These are phyloP conservation scores for Torulaspora maleeae DNA, from an alignment of 805 yeast genomes.

Conservation along the genomic window DNA sequence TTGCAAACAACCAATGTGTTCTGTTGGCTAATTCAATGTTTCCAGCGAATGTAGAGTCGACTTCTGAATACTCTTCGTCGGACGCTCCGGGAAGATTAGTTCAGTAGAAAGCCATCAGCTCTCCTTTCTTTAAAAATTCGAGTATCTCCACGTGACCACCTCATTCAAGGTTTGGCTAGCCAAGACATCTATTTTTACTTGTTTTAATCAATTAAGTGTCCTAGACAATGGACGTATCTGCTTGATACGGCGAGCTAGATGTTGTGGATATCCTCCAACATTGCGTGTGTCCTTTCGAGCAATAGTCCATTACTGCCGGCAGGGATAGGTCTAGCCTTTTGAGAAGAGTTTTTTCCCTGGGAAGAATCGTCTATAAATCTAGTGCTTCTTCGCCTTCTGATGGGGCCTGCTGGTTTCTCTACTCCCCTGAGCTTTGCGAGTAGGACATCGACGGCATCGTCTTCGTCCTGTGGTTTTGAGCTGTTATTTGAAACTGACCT, in stretches of 20 bases:
- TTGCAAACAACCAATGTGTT: neutral
- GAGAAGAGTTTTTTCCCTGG: neutral
- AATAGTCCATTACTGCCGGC: conserved; percentile 12
- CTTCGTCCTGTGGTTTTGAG: conserved; percentile 9
- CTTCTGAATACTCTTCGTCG: neutral
- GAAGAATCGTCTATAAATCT: conserved; percentile 8
- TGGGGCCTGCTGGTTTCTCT: conserved; percentile 14
- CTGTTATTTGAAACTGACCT: conserved; percentile 1
- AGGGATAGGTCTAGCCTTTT: conserved; percentile 1
- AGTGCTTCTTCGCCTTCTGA: conserved; percentile 22
- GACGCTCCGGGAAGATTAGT: neutral
- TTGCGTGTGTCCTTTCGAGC: conserved; percentile 28
- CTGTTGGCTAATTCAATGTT: neutral
- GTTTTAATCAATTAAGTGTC: no score
- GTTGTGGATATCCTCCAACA: conserved; percentile 29
- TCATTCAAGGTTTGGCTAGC: neutral
- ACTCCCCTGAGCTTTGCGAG: conserved; percentile 28
- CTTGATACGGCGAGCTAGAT: conserved; percentile 11
- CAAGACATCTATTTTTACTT: neutral
- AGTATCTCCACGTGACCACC: neutral
- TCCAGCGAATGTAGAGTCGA: neutral
- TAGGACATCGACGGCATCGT: conserved; percentile 27
- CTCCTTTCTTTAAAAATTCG: neutral
- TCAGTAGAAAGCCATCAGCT: neutral
- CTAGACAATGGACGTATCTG: neutral